Evolutionary conservation across 2,329 filamentous ascomycete genomes (phyloP).

Genomic region (Trichoderma endophyticum): DNA sequence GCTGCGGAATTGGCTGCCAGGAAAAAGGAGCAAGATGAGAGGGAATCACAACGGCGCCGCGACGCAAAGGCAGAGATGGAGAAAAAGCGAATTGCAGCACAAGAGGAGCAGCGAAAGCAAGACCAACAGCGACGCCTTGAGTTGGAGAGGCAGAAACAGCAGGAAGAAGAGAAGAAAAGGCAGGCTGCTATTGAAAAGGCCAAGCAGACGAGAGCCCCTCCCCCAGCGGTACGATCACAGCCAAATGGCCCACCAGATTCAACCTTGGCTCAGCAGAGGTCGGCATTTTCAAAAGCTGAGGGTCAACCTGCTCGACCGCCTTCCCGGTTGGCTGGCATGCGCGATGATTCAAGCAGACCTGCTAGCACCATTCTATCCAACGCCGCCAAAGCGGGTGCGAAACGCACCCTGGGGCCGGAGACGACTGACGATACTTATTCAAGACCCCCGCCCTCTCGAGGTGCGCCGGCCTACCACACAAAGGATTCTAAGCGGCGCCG

Average conservation of each 20-base stretch:
- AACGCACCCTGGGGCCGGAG: conserved; percentile 69
- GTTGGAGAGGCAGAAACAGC: conserved; percentile 57
- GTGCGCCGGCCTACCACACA: conserved; percentile 61
- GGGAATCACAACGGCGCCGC: conserved; percentile 71
- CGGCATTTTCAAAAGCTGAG: conserved; percentile 31
- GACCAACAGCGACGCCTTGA: conserved; percentile 60
- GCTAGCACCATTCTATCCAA: conserved; percentile 61
- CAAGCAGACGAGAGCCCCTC: conserved; percentile 61
- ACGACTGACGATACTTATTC: conserved; percentile 53
- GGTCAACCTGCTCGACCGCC: conserved; percentile 42
- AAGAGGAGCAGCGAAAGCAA: conserved; percentile 62
- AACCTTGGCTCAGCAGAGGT: conserved; percentile 31
- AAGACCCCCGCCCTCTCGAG: conserved; percentile 44
- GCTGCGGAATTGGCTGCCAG: conserved; percentile 72
- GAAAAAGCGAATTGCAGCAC: conserved; percentile 65
- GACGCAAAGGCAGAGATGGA: conserved; percentile 81
- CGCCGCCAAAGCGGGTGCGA: conserved; percentile 59
- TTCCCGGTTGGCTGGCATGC: conserved; percentile 57
- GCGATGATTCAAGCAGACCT: conserved; percentile 59
- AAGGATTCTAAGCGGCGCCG: conserved; percentile 77
- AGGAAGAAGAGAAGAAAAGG: conserved; percentile 66
- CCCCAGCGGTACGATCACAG: conserved; percentile 56
- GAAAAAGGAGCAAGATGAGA: conserved; percentile 83
- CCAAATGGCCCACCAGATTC: conserved; percentile 51
- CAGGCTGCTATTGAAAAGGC: conserved; percentile 62